A percentile compares a stretch with the other conserved stretches of the same genome.
These are phyloP conservation scores for Pueraria montana DNA, from an alignment of 306 rosid genomes.

Conservation along the genomic window DNA sequence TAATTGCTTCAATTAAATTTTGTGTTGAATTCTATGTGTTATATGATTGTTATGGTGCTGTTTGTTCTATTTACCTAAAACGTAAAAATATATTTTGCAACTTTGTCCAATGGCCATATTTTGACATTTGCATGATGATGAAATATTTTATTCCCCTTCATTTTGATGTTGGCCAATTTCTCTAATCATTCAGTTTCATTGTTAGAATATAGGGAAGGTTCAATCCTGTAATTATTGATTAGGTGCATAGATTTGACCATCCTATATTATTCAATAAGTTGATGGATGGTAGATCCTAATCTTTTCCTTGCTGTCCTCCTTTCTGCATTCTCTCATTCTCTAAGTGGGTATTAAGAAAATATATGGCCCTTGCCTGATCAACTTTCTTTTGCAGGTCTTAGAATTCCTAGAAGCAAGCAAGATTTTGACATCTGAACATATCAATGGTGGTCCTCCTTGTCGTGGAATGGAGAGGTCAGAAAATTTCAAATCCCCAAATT, in stretches of 20 bases:
- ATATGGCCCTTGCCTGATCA: constrained; percentile 5
- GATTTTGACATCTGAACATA: constrained; percentile 86
- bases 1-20: too few species aligned
- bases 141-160: constrained; percentile 30
- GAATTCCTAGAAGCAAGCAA: constrained; percentile 83
- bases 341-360: constrained; percentile 30
- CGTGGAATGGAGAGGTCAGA: constrained; percentile 97
- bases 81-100: constrained; percentile 4
- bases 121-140: constrained; percentile 17
- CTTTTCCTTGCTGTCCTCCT: constrained; percentile 3
- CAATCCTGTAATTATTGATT: constrained; percentile 29
- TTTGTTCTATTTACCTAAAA: constrained; percentile 2
- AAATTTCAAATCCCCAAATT: constrained; percentile 27
- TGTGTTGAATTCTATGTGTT: constrained; percentile 24
- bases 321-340: not conserved
- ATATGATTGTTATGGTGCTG: constrained; percentile 20
- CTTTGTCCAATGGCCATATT: constrained; percentile 8
- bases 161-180: constrained; percentile 24
- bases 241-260: constrained; percentile 30
- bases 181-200: constrained; percentile 14
- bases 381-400: constrained; percentile 69
- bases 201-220: constrained; percentile 13
- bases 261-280: not conserved
- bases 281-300: constrained; percentile 28
- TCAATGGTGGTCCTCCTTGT: constrained; percentile 86